These are phyloP conservation scores for Zygoascus flipseniorum DNA, from an alignment of 805 yeast species.

Conservation along the genomic window DNA sequence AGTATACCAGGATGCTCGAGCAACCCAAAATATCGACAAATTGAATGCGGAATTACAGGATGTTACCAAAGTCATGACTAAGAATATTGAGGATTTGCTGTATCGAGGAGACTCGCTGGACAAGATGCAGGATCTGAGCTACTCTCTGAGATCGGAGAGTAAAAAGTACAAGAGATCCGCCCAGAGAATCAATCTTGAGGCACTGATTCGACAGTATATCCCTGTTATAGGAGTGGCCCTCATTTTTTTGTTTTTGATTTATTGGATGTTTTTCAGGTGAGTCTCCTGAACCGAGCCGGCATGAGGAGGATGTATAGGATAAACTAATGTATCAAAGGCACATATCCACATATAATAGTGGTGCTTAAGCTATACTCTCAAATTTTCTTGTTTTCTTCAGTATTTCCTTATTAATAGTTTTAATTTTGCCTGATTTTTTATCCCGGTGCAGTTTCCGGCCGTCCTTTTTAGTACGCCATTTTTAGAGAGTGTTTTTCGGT, in stretches of 20 bases:
- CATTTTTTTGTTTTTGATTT: conserved; percentile 61
- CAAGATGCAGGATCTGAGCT: conserved; percentile 76
- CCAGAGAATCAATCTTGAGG: conserved; percentile 80
- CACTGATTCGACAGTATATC: conserved; percentile 79
- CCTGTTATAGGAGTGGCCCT: conserved; percentile 73
- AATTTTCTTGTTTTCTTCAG: too few relatives aligned
- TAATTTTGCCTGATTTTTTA: too few relatives aligned
- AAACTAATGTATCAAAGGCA: too few relatives aligned
- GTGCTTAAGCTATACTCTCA: too few relatives aligned
- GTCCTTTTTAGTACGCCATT: too few relatives aligned
- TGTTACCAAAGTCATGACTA: conserved; percentile 91
- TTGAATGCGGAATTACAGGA: conserved; percentile 84
- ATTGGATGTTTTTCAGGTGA: conserved; percentile 62
- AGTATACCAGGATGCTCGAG: conserved; percentile 83
- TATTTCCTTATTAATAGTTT: too few relatives aligned
- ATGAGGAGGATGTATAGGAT: background rate
- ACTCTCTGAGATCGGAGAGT: conserved; percentile 70
- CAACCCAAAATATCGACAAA: conserved; percentile 79
- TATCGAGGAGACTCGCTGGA: conserved; percentile 94
- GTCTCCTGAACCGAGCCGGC: background rate
- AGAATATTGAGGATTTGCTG: conserved; percentile 88
- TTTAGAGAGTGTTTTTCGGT: background rate
- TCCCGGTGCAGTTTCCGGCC: too few relatives aligned
- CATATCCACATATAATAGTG: too few relatives aligned
- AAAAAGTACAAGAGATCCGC: conserved; percentile 86